Conservation (phyloP, 2,329 filamentous ascomycete species). For the Trichoderma endophyticum region DNA sequence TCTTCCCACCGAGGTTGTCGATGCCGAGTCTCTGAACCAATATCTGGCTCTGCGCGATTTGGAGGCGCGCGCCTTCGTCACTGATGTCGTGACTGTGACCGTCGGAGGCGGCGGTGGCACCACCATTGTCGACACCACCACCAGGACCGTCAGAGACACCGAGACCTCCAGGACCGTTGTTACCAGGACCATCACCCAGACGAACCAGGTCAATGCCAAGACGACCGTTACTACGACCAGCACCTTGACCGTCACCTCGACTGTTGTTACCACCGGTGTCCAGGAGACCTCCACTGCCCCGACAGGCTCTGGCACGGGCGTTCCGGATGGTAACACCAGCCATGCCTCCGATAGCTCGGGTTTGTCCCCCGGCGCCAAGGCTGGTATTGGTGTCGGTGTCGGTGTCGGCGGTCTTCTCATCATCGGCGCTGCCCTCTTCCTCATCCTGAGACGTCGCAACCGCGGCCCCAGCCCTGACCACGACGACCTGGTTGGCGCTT, state of each 20-base stretch:
- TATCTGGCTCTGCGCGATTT: constrained; percentile 22
- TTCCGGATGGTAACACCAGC: constrained; percentile 21
- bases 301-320: constrained; percentile 24
- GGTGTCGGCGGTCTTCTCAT: constrained; percentile 37
- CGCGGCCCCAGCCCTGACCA: constrained; percentile 33
- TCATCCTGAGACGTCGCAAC: constrained; percentile 33
- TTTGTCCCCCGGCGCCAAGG: constrained; percentile 42
- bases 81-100: constrained; percentile 32
- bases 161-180: constrained; percentile 28
- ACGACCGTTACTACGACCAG: constrained; percentile 40
- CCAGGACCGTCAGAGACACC: constrained; percentile 33
- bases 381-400: constrained; percentile 42
- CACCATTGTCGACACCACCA: constrained; percentile 30
- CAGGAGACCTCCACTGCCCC: constrained; percentile 28
- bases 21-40: background rate
- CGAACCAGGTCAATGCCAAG: constrained; percentile 34
- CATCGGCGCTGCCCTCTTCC: constrained; percentile 30
- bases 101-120: constrained; percentile 28
- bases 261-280: constrained; percentile 31
- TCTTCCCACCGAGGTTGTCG: constrained; percentile 20
- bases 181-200: constrained; percentile 33
- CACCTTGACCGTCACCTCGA: constrained; percentile 36
- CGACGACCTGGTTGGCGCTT: constrained; percentile 42
- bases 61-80: constrained; percentile 36
- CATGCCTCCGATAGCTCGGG: constrained; percentile 26